These are phyloP conservation scores for Mycena polygramma DNA, from an alignment of 768 basidiomycete species.

Conservation along the genomic window DNA sequence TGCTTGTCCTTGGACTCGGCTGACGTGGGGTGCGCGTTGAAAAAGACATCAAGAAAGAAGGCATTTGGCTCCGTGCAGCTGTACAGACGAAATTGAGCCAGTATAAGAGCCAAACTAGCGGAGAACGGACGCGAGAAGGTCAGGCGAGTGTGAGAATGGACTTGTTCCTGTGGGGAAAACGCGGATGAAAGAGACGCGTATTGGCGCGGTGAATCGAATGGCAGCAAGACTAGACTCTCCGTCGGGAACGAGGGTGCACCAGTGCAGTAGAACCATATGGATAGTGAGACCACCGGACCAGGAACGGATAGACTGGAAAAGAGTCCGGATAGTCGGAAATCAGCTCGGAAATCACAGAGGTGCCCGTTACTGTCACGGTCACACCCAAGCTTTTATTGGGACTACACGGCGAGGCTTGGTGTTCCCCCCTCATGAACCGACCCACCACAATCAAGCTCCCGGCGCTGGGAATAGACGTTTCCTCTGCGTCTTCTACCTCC, in stretches of 20 bases:
- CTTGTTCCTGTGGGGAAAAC: slow-evolving; percentile 76
- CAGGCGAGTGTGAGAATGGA: slow-evolving; percentile 71
- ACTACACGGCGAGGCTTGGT: not conserved
- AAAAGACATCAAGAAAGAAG: slow-evolving; percentile 81
- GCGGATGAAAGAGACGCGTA: slow-evolving; percentile 75
- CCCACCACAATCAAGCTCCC: slow-evolving; percentile 70
- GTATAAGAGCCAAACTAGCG: slow-evolving; percentile 11
- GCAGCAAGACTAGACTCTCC: slow-evolving; percentile 73
- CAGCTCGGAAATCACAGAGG: not conserved
- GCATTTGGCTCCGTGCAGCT: slow-evolving; percentile 81
- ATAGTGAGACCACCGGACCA: not conserved
- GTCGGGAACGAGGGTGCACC: slow-evolving; percentile 73
- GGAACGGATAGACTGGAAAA: too few relatives aligned
- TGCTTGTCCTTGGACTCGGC: slow-evolving; percentile 67
- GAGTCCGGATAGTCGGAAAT: not conserved
- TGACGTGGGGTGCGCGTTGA: slow-evolving; percentile 74
- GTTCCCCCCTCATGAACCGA: slow-evolving; percentile 58
- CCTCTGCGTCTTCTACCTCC: slow-evolving; percentile 38
- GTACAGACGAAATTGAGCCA: slow-evolving; percentile 29
- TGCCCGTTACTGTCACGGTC: not conserved
- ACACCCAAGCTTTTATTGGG: not conserved
- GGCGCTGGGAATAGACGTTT: slow-evolving; percentile 55
- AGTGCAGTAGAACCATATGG: slow-evolving; percentile 71
- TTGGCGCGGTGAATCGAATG: slow-evolving; percentile 76
- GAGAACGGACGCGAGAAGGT: slow-evolving; percentile 70